Evolutionary conservation across 345 rosid species (phyloP), one percentile per base, ranked within the genome.

Genomic region (Moricandia arvensis): DNA sequence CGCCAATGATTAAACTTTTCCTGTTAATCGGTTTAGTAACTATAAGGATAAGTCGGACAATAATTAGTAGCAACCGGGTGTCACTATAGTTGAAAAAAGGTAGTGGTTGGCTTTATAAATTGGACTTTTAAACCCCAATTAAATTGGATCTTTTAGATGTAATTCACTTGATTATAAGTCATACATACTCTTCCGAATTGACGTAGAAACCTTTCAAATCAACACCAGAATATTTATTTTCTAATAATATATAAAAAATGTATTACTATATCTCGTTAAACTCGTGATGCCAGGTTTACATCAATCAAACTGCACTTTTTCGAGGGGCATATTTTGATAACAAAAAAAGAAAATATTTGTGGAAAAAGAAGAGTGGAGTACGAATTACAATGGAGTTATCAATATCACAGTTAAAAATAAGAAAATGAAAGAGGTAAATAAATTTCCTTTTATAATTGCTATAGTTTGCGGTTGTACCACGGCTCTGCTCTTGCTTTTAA

Each of bases 401-500:
- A 29, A 33, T 62, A 61, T 62, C 67, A 66, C 69, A 35, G 24
- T 66, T 68, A 73, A 45, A 79, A 69, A 68, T n/a, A 67, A 77
- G 73, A 80, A 66, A 76, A 80, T 38, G 53, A 45, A 75, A 68
- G 41, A 60, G 58, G 74, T 71, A 69, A 73, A 49, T 34, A 68
- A 54, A 49, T 59, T 80, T 64, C 72, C 80, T 24, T 75, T 80
- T 72, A 79, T 81, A 71, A 75, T 64, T 43, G 79, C 81, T 58
- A 71, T 71, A 77, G 80, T 72, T 87, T 84, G 83, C 90, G 86
- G 89, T 75, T 81, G 85, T 83, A 76, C 79, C 75, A 89, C 91
- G 91, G 72, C 88, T 84, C 84, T 68, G 68, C 71, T 37, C 29
- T 71, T 57, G 54, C 71, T 68, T 71, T 78, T 70, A 71, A 45